Evolutionary conservation across 78 protist genomes (phyloP), one percentile per base, ranked within the genome.

Genomic region (Salpingoeca rosetta): DNA sequence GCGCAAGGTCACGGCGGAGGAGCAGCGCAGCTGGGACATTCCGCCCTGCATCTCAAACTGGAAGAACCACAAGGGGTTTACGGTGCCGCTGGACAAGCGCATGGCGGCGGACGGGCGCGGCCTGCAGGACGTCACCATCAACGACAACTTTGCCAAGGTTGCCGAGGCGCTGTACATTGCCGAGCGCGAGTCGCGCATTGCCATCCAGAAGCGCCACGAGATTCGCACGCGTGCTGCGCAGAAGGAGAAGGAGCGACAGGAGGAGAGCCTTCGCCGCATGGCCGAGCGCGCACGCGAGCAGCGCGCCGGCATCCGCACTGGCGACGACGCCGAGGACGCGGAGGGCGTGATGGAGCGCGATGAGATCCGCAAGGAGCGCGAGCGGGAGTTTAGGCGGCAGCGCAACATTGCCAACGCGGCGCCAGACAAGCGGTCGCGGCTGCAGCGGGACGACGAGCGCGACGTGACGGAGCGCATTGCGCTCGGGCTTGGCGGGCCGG

Each of bases 1-100:
- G 7, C 89, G 94, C 38, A 92, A 92, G 84, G 35, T 90, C 28
- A 87, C 95, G 22, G 85, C 44, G 37, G 81, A 93, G 78, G 98
- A 96, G 39, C 87, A 87, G 84, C 82, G 78, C 76, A 95, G 91
- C 44, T 96, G 98, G 99, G 90, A 91, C 41, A 96, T 98, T 28
- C 99, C 99, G 40, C 99, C 99, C 31, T 89, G 94, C 79, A 80
- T 98, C 35, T 96, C 98, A 40, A 95, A 94, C 89, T 98, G 99
- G 99, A 97, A 96, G 88, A 98, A 98, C 86, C 81, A 92, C 28
- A 92, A 94, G 85, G 99, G 99, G 22, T 96, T 93, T 88, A 93
- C 96, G 3, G 91, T 98, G 28, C 96, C 99, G 27, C 90, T 98
- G 10, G 99, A 98, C 88, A 94, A 97, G 89, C 94, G 99, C 28